Base-by-base conservation (phyloP, 202 grass and related monocot species). In the Cymbopogon flexuosus region DNA sequence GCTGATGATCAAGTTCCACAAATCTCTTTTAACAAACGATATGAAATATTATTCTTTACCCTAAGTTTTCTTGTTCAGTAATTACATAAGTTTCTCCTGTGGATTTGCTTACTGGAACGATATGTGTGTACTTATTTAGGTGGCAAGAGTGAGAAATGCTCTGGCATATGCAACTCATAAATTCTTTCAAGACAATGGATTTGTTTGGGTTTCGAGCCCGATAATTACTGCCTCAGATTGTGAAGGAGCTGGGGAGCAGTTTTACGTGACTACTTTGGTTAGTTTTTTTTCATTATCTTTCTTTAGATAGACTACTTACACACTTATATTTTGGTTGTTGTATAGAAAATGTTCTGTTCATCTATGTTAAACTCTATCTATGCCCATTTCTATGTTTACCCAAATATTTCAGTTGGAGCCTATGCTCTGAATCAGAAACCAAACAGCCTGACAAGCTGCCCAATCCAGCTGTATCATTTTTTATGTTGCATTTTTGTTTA, bases 171-270 rank as follows among this genome's bases (percentile, higher is more conserved):
- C 96, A 59, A 98, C 92, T 62, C 96, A 98, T 82, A 93, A 90
- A 15, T 98, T 95, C 88, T 98, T 98, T 68, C 96, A 98, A 89
- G 92, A 98, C 72, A 91, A 93, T 64, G 88, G 90, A 77, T 98
- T 98, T 90, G 84, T 95, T 88, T 98, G 96, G 96, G 84, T 98
- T 62, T 91, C 92, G 15, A 98, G 96, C 85, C 96, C 96, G 16
- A 98, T 98, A 75, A 98, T 98, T 75, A 98, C 96, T 83, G 90
- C 96, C 52, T 98, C 92, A 22, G 96, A 98, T 84, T 98, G 96
- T 79, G 96, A 99, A 93, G 96, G 96, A 72, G 90, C 90, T 5
- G 96, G 96, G 27, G 96, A 99, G 77, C 96, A 99, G 81, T 99
- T 99, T 75, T 95, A 91, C 52, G 90, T 99, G 52, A 99, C 96